Conservation (phyloP, 305 asterid genomes). For the Ajuga reptans region DNA sequence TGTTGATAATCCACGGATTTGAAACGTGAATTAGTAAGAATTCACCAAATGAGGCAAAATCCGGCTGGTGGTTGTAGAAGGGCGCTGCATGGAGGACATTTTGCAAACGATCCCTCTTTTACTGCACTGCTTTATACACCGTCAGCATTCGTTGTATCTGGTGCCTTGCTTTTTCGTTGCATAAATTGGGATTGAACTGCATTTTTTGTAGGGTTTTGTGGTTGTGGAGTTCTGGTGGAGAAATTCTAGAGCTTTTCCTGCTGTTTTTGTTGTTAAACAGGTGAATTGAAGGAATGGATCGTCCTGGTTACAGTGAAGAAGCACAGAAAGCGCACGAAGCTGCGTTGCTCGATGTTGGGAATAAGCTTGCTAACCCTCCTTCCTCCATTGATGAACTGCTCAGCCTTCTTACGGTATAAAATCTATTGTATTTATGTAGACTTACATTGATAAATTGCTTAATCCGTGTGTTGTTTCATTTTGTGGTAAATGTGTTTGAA, state of each 20-base stretch:
- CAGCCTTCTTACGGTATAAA: slow-evolving; percentile 30
- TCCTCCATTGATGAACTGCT: slow-evolving; percentile 33
- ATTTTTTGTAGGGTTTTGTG: neutral
- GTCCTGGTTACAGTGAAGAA: slow-evolving; percentile 7
- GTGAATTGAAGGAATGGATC: slow-evolving; percentile 22
- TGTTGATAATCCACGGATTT: slow-evolving; percentile 23
- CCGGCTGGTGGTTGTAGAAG: slow-evolving; percentile 22
- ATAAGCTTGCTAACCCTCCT: slow-evolving; percentile 26
- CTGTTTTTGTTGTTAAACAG: neutral
- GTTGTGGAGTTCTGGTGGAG: neutral
- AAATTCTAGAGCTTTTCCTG: neutral
- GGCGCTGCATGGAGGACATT: slow-evolving; percentile 24
- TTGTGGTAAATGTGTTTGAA: no score
- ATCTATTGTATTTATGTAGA: neutral
- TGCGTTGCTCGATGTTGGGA: slow-evolving; percentile 26
- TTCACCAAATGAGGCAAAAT: slow-evolving; percentile 21
- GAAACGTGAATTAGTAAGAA: slow-evolving; percentile 10
- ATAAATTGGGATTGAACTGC: neutral
- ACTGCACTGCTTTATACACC: slow-evolving; percentile 11
- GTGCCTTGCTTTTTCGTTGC: slow-evolving; percentile 10
- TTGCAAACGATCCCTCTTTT: slow-evolving; percentile 18
- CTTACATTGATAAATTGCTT: neutral
- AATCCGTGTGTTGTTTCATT: neutral
- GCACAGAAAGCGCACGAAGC: slow-evolving; percentile 18
- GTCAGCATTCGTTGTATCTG: slow-evolving; percentile 18